Conservation (phyloP, 345 rosid species). For the Linum tenue region DNA sequence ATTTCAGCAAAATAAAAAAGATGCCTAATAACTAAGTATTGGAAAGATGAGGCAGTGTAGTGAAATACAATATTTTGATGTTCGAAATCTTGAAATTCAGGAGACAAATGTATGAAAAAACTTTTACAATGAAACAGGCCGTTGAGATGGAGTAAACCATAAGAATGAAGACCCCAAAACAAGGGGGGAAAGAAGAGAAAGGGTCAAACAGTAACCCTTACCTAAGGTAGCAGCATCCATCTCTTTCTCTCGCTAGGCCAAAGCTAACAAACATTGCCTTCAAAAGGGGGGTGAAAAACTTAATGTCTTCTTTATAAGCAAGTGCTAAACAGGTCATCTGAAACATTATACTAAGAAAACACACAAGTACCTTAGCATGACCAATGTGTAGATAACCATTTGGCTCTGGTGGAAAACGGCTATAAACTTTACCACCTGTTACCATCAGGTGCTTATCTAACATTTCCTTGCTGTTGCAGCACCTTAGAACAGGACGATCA, state of each 20-base stretch:
- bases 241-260: slow-evolving; percentile 92
- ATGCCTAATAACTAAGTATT: not conserved
- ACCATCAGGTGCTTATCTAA: slow-evolving; percentile 72
- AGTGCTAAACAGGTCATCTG: not conserved
- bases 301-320: slow-evolving; percentile 1
- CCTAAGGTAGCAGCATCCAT: slow-evolving; percentile 86
- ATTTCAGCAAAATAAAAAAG: not conserved
- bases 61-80: not conserved
- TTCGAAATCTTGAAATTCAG: not conserved
- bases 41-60: not conserved
- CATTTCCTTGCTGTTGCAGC: slow-evolving; percentile 69
- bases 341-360: not conserved
- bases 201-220: slow-evolving; percentile 18
- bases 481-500: slow-evolving; percentile 58
- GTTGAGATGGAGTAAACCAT: not conserved
- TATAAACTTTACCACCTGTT: slow-evolving; percentile 68
- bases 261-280: slow-evolving; percentile 98
- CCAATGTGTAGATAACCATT: slow-evolving; percentile 99
- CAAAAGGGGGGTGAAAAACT: slow-evolving; percentile 3
- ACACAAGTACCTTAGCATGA: slow-evolving; percentile 74
- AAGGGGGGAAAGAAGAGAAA: not conserved
- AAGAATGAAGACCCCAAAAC: not conserved
- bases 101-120: not conserved
- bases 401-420: slow-evolving; percentile 96
- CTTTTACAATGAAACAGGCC: not conserved